Evolutionary conservation across 768 basidiomycete species (phyloP).

Genomic region (Crepidotus variabilis): DNA sequence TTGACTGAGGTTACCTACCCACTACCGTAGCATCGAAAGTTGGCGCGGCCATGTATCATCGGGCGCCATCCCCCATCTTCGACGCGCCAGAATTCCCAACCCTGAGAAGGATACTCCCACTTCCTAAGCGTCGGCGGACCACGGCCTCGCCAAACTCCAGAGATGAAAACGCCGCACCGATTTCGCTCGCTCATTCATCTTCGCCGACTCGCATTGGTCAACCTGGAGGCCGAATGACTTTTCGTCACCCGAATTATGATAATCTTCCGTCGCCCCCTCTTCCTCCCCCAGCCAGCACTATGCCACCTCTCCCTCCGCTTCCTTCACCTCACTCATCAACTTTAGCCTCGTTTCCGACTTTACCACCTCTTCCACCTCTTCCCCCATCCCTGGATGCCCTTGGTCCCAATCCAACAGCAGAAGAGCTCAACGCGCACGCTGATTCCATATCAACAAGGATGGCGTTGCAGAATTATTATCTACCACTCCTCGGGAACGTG

Average conservation of each 20-base stretch:
- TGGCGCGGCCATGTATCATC: slow-evolving; percentile 43
- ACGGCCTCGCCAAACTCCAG: slow-evolving; percentile 2
- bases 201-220: background rate
- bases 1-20: background rate
- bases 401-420: slow-evolving; percentile 45
- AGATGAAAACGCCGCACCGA: background rate
- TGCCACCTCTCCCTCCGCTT: slow-evolving; percentile 3
- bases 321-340: slow-evolving; percentile 2
- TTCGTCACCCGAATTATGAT: slow-evolving; percentile 8
- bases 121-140: slow-evolving; percentile 72
- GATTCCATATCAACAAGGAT: slow-evolving; percentile 56
- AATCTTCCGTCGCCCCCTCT: background rate
- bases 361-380: slow-evolving; percentile 13
- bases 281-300: background rate
- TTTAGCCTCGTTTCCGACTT: slow-evolving; percentile 7
- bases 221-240: slow-evolving; percentile 6
- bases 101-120: slow-evolving; percentile 67
- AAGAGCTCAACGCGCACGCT: slow-evolving; percentile 55
- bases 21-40: background rate
- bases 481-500: slow-evolving; percentile 50
- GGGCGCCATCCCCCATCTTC: slow-evolving; percentile 52
- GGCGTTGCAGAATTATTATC: slow-evolving; percentile 60
- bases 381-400: slow-evolving; percentile 23
- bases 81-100: slow-evolving; percentile 62
- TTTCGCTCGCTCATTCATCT: background rate